These are phyloP conservation scores for Lumnitzera littorea DNA, from an alignment of 345 rosid species.

Conservation along the genomic window DNA sequence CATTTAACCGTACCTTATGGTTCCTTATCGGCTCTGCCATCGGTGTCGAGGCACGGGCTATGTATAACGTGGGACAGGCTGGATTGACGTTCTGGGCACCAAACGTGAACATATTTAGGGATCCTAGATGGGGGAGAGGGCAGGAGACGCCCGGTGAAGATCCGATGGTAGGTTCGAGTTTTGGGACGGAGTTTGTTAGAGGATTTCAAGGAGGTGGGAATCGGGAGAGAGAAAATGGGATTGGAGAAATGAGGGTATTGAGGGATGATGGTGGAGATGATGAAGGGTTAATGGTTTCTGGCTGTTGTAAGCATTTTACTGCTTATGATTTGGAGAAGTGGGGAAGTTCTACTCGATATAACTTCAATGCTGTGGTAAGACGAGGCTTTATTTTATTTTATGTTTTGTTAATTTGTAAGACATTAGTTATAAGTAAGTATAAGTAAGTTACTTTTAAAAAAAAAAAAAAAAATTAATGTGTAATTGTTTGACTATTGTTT, in stretches of 20 bases:
- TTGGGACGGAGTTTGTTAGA: conserved; percentile 58
- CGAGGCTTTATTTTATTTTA: background rate
- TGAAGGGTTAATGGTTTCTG: conserved; percentile 70
- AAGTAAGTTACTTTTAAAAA: no score
- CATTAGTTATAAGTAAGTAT: no score
- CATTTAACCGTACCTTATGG: conserved; percentile 82
- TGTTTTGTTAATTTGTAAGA: background rate
- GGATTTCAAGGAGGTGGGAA: conserved; percentile 52
- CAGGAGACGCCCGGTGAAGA: conserved; percentile 98
- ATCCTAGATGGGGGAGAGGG: conserved; percentile 97
- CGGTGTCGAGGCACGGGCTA: conserved; percentile 71
- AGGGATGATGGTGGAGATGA: conserved; percentile 21
- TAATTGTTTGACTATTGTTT: no score
- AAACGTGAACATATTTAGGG: conserved; percentile 73
- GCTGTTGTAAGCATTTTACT: conserved; percentile 90
- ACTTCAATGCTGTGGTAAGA: conserved; percentile 80
- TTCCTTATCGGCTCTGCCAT: conserved; percentile 56
- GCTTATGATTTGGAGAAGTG: conserved; percentile 92
- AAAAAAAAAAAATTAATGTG: no score
- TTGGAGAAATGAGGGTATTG: conserved; percentile 18
- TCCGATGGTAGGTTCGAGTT: conserved; percentile 71
- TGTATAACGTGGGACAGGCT: conserved; percentile 80
- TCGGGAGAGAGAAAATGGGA: conserved; percentile 14
- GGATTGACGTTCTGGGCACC: conserved; percentile 97
- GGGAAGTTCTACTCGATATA: conserved; percentile 67